Base-by-base conservation (phyloP, 1,284 basidiomycete species). In the Phlebopus sp. region DNA sequence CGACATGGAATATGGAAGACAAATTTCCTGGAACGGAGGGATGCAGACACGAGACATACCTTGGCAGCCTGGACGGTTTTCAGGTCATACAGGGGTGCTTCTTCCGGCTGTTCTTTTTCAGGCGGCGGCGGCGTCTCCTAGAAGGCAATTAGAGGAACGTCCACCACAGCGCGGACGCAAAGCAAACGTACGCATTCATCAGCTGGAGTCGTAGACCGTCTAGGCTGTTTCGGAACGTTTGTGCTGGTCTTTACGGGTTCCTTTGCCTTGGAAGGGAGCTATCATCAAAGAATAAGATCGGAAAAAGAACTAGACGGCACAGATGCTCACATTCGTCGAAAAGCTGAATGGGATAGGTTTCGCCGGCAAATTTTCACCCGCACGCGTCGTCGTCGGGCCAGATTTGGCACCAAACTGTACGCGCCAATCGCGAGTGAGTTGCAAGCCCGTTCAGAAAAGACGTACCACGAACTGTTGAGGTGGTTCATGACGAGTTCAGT, bases 301-400 rank as follows among this genome's bases (percentile, higher is more conserved):
- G n/a, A 35, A 11, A 35, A 23, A 6, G 6, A 23, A 23, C 4
- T 3, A 23, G 21, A 23, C 4, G 21, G 21, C 6, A 23, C 6
- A n/a, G n/a, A 6, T 23, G 8, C 32, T 45, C 42, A 44, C 44
- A 19, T 45, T 30, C 27, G 44, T 45, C 27, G 17, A 42, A 30
- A 45, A 45, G 5, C 15, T 45, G 18, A 45, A 45, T 2, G 40
- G 17, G 6, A 31, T 6, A 4, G 44, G 44, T 30, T 45, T 43
- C 2, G 44, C 44, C 25, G 40, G 13, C 4, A 4, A 21, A 29
- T 11, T n/a, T n/a, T 11, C 29, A 23, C 19, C 19, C 42, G 21
- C 37, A 18, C 38, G 42, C 2, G 27, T 29, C 9, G 32, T 13
- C 32, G 32, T 34, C 15, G n/a, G n/a, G n/a, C 6, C 32, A 4